These are phyloP conservation scores for Tardiomyces depauwii DNA, from an alignment of 1,139 yeast genomes.

Conservation along the genomic window DNA sequence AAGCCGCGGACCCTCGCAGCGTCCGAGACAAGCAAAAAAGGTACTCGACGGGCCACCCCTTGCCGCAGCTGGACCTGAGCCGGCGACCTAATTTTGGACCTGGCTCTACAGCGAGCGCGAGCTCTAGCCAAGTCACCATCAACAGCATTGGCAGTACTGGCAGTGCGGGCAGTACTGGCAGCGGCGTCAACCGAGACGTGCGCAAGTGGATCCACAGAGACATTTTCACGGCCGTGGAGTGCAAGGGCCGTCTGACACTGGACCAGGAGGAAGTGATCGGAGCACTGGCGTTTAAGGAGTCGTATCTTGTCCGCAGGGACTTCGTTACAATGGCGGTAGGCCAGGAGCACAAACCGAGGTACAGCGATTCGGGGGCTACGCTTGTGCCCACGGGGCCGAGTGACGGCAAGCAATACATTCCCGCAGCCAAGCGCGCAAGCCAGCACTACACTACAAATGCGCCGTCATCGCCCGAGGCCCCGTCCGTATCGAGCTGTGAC, in stretches of 20 bases:
- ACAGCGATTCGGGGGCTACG: neutral
- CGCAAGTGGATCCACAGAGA: slow-evolving; percentile 22
- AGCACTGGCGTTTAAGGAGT: slow-evolving; percentile 3
- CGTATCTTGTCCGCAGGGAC: slow-evolving; percentile 2
- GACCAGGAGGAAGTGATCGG: slow-evolving; percentile 11
- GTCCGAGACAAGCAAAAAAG: slow-evolving; percentile 1
- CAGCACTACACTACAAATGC: no score
- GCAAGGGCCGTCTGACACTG: slow-evolving; percentile 11
- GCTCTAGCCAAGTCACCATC: no score
- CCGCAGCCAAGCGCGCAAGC: no score
- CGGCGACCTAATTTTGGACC: neutral
- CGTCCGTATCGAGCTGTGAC: slow-evolving; percentile 1
- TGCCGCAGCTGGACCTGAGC: neutral
- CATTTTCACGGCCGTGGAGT: slow-evolving; percentile 18
- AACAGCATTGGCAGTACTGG: neutral
- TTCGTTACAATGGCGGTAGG: slow-evolving; percentile 1
- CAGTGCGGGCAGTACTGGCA: neutral
- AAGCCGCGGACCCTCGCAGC: no score
- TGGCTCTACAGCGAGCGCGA: neutral
- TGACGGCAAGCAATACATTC: no score
- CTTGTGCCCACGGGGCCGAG: no score
- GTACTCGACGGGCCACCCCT: neutral
- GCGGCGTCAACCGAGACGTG: slow-evolving; percentile 1
- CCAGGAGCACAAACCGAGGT: neutral
- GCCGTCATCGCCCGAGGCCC: neutral